Evolutionary conservation across 805 yeast genomes (phyloP), one percentile per base, ranked within the genome.

Genomic region (Pichia scutulata): DNA sequence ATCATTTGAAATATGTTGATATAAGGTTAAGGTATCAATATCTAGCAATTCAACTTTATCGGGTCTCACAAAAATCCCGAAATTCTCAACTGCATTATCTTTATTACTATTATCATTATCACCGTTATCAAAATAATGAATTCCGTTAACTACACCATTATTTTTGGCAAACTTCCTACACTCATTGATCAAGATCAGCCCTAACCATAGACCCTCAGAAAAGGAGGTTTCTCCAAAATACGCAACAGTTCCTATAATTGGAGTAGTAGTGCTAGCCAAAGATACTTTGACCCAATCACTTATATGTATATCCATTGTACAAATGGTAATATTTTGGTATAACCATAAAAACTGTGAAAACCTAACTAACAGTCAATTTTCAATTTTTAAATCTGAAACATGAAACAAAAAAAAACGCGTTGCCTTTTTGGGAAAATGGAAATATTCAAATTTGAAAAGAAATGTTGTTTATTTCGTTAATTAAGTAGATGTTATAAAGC

Each of bases 141-240:
- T 58, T 0, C 75, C 79, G 19, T 69, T 62, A 0, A 78, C 71
- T 0, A 74, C 60, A 1, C 83, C 83, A 52, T 77, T 67, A 48
- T 78, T 78, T 55, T 72, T 74, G 1, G 82, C 82, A 1, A 37
- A 51, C 0, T 72, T 64, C 7, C 41, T 42, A 41, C 46, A 52
- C 19, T 43, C 57, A 1, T 50, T 49, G 13, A 68, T 70, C 22
- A 78, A 59, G 45, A 75, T 78, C 3, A 78, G 58, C 1, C 82
- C 83, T 4, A 74, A 61, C 82, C 83, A 77, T n/a, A 52, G 57
- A 0, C 88, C 89, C 0, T 73, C 66, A 3, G 86, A 80, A 67
- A 84, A 84, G 44, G 75, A 55, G 0, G 87, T 79, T 14, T 56
- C 48, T 0, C 89, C 89, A 2, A 74, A 52, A 58, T 63, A 83